These are phyloP conservation scores for Verticillium tricorpus DNA, from an alignment of 2,329 filamentous ascomycete species.

Conservation along the genomic window DNA sequence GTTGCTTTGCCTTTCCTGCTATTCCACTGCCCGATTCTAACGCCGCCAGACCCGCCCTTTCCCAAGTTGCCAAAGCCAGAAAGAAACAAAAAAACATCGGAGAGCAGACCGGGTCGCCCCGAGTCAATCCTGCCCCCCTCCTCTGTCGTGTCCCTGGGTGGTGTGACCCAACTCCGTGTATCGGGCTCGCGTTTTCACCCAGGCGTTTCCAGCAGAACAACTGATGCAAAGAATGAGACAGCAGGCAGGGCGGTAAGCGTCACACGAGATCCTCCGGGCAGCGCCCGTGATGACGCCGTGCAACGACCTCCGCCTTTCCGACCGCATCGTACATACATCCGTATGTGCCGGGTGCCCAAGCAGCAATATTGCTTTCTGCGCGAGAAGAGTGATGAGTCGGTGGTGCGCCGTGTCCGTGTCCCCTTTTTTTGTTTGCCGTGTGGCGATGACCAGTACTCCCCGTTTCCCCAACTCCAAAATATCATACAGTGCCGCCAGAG, in stretches of 20 bases:
- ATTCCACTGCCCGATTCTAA: neutral
- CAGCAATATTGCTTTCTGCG: neutral
- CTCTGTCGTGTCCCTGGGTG: neutral
- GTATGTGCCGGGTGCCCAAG: neutral
- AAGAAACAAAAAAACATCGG: neutral
- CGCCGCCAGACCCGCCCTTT: neutral
- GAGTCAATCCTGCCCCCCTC: neutral
- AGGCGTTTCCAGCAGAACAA: neutral
- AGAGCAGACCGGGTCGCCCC: neutral
- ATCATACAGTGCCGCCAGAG: neutral
- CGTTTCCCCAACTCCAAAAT: constrained; percentile 18
- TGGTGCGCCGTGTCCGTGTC: constrained; percentile 7
- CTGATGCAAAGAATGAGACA: neutral
- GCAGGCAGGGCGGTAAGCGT: neutral
- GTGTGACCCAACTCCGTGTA: neutral
- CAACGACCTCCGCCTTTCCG: neutral
- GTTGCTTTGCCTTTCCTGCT: neutral
- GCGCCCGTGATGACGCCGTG: neutral
- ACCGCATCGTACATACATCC: neutral
- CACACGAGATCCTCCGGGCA: neutral
- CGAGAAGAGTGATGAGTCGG: neutral
- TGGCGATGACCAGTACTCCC: constrained; percentile 15
- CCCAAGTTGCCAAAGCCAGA: neutral
- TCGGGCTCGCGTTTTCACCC: neutral
- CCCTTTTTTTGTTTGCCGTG: constrained; percentile 13